phyloP scores from a whole-genome alignment of 805 yeast species.

The Candida nanaspora region DNA sequence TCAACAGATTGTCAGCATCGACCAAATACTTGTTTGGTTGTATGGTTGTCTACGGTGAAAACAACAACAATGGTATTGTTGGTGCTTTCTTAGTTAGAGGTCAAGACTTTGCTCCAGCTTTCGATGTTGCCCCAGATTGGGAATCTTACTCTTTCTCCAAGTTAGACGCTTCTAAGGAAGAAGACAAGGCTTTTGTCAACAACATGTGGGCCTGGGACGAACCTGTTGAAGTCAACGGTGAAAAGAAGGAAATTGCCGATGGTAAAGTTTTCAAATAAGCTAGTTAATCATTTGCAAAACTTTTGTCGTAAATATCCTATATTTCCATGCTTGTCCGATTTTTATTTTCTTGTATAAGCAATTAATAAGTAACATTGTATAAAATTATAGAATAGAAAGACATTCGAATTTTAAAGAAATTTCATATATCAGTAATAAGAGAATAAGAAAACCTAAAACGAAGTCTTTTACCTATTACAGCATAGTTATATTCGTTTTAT shows the following conservation, averaged over 20 bases:
- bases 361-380: no score
- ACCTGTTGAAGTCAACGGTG: constrained; percentile 78
- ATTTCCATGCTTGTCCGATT: constrained; percentile 23
- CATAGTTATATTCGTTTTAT: no score
- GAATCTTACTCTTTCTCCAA: constrained; percentile 83
- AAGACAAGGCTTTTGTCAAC: constrained; percentile 71
- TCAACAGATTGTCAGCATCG: constrained; percentile 89
- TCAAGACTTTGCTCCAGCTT: constrained; percentile 83
- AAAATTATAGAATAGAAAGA: no score
- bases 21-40: constrained; percentile 92
- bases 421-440: no score
- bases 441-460: no score
- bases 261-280: constrained; percentile 94
- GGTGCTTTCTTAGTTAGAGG: constrained; percentile 97
- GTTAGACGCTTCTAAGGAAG: constrained; percentile 73
- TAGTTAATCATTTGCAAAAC: not conserved
- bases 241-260: constrained; percentile 81
- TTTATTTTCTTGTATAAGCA: no score
- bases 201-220: constrained; percentile 98
- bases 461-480: no score
- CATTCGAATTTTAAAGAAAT: no score
- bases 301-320: not conserved
- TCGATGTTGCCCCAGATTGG: constrained; percentile 99
- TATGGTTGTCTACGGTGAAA: constrained; percentile 94
- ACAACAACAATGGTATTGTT: constrained; percentile 95